Base-by-base conservation (phyloP, 352 stramenopile species). In the Pythium myriotylum region DNA sequence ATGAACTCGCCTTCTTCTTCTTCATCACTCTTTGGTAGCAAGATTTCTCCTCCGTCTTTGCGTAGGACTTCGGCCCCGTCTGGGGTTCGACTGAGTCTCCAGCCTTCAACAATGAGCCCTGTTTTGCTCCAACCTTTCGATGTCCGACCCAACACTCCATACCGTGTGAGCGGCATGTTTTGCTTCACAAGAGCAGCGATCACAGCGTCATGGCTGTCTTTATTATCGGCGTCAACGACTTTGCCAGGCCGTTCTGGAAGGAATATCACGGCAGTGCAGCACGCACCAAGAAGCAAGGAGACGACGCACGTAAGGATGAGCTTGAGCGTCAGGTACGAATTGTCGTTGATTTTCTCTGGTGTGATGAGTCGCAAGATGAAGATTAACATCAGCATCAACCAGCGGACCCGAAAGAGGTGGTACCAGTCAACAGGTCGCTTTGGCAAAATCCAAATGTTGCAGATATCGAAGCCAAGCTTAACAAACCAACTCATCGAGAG, bases 401-500 rank as follows among this genome's bases (percentile, higher is more conserved):
- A 72, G n/a, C 73, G 73, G 32, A 81, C 23, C 6, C 62, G 70
- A 26, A 79, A 72, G 43, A 67, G 57, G 46, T 76, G 63, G 19
- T 61, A 67, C 69, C 66, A 73, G 46, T 78, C 67, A 2, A 65
- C 54, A 1, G 72, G 72, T 7, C 65, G 59, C 20, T 62, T 62
- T 4, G 74, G 50, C 17, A 39, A 46, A 29, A 84, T 66, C 47
- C 67, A 67, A 22, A 61, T 64, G 48, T 77, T 84, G 56, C 60
- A 72, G 27, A 79, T 42, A 41, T 84, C 74, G 35, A 81, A 84
- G 26, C 67, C 72, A 3, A 77, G 47, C 32, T 84, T 84, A 32
- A 79, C 41, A 23, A 84, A 70, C 74, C 74, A 84, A 55, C 63
- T 84, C 74, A 84, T 84, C 3, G 72, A 77, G 13, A 84, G 49